Evolutionary conservation across 495 filamentous ascomycete genomes (phyloP).

Genomic region (Neurospora tetrasperma): DNA sequence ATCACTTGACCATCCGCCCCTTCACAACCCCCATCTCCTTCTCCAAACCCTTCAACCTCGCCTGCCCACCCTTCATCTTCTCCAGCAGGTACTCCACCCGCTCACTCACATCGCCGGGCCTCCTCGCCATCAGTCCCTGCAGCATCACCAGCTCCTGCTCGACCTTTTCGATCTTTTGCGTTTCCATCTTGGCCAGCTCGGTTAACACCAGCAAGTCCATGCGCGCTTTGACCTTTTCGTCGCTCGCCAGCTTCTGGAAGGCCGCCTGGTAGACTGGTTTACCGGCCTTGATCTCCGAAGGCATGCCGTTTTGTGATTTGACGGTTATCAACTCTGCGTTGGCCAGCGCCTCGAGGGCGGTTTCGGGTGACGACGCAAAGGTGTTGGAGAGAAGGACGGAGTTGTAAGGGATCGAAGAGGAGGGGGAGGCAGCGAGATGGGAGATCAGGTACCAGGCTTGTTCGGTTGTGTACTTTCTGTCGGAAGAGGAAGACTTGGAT

Average conservation of each 20-base stretch:
- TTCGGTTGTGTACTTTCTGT: constrained; percentile 60
- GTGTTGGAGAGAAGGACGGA: constrained; percentile 66
- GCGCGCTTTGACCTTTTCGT: constrained; percentile 58
- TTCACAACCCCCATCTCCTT: constrained; percentile 57
- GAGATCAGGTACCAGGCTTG: constrained; percentile 89
- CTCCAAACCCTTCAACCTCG: constrained; percentile 67
- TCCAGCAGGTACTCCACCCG: constrained; percentile 60
- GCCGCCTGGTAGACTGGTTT: constrained; percentile 83
- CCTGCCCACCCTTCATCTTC: constrained; percentile 64
- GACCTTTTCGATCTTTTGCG: constrained; percentile 60
- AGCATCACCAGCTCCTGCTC: constrained; percentile 69
- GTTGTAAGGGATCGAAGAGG: constrained; percentile 55
- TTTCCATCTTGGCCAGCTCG: constrained; percentile 62
- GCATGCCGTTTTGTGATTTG: constrained; percentile 60
- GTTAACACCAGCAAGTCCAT: constrained; percentile 63
- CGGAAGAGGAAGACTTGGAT: constrained; percentile 25
- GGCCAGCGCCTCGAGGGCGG: constrained; percentile 65
- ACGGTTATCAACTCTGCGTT: constrained; percentile 83
- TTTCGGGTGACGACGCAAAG: constrained; percentile 54
- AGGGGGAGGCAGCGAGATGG: constrained; percentile 39
- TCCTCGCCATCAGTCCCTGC: constrained; percentile 41
- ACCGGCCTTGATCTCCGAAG: constrained; percentile 63
- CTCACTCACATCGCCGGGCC: constrained; percentile 49
- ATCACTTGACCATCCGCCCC: constrained; percentile 37
- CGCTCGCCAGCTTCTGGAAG: constrained; percentile 58